Percentiles rank a stretch among this genome's conserved stretches.
Conservation (phyloP, 345 rosid genomes). For the Murraya paniculata region DNA sequence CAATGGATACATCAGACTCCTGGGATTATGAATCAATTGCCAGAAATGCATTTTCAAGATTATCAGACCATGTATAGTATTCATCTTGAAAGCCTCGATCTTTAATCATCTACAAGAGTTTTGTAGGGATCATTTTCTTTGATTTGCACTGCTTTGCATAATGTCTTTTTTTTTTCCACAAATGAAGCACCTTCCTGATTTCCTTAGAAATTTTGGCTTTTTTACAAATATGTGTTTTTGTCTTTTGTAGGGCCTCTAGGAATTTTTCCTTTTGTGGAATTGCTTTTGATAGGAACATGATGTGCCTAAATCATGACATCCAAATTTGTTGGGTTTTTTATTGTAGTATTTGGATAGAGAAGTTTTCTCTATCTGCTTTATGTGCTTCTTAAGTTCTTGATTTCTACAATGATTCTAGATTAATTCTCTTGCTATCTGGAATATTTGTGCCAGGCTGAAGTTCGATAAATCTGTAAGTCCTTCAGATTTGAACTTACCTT, state of each 20-base stretch:
- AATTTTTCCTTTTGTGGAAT: background rate
- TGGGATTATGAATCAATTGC: too few species aligned
- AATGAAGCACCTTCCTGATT: background rate
- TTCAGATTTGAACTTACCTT: background rate
- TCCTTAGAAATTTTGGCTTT: background rate
- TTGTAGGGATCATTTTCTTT: background rate
- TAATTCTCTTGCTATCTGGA: accelerated
- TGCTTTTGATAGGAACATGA: accelerated
- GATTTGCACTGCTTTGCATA: background rate
- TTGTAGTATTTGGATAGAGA: background rate
- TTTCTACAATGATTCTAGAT: background rate
- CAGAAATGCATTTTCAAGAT: accelerated
- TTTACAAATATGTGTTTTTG: accelerated
- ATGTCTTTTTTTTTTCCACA: background rate
- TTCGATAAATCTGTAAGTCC: accelerated
- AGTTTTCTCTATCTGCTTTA: too few species aligned
- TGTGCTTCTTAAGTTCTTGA: background rate
- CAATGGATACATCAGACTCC: too few species aligned
- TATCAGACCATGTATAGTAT: too few species aligned
- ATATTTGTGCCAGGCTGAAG: background rate
- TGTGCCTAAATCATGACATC: accelerated
- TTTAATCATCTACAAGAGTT: background rate
- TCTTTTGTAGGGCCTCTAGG: background rate
- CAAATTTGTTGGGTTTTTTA: background rate
- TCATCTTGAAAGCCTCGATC: background rate